Evolutionary conservation across 805 yeast species (phyloP), one percentile per base, ranked within the genome.

Genomic region (Phaffomyces thermotolerans): DNA sequence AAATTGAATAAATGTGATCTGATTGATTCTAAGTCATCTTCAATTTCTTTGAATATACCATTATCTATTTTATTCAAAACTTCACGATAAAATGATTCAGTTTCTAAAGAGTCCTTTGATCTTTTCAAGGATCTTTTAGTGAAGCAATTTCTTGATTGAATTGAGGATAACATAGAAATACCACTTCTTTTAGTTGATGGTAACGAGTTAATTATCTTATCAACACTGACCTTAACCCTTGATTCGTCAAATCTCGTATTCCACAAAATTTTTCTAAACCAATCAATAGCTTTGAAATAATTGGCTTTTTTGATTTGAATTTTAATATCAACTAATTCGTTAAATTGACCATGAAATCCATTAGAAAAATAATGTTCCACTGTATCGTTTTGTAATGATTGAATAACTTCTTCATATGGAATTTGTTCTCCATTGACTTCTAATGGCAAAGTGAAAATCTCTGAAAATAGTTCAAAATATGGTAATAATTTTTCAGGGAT

Each of bases 351-450:
- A 27, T 75, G 73, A 47, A 76, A 73, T 2, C 89, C 81, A 36
- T 72, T 71, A 29, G 74, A 71, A 22, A 87, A 67, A 13, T 67
- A 66, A 37, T 76, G 71, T 30, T 75, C 77, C 22, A 90, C 67
- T 8, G 93, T 77, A 51, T 90, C 97, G 27, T 78, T 72, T 55
- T 87, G 84, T 35, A 89, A 60, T 24, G 74, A 71, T 17, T 82
- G 69, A 8, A 88, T 81, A n/a, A 89, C 96, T 37, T 80, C 75
- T 44, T 89, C 95, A 56, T 73, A 85, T 1, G 85, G 75, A 18
- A 81, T 66, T 14, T 69, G 59, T 3, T 71, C 57, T 2, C 89
- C 91, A 53, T 78, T 82, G 10, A 75, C 66, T 37, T 67, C 66
- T 64, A 91, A 69, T 2, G 97, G 93, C 58, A 86, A 67, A 0